Percentiles rank a stretch among this genome's conserved stretches.
Evolutionary conservation across 768 basidiomycete genomes (phyloP).

Genomic region (Trichaptum fuscoviolaceum): DNA sequence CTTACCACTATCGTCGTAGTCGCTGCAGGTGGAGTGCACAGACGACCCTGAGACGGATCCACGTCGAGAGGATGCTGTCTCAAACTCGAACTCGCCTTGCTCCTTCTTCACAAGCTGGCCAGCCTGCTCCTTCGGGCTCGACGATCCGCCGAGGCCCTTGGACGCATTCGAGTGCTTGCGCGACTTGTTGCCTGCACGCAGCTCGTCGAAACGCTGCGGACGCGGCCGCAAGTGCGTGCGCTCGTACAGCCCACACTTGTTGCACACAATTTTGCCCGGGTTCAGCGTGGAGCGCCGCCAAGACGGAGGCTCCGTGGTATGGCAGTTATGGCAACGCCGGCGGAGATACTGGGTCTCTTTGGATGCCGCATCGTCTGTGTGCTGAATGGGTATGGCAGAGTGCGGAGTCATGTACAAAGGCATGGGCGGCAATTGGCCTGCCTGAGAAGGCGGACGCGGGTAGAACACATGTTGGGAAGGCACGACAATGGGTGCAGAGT

Average conservation of each 20-base stretch:
- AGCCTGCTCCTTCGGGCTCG: conserved; percentile 32
- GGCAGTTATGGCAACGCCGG: conserved; percentile 85
- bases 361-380: conserved; percentile 85
- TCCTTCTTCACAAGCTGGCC: conserved; percentile 56
- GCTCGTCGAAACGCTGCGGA: conserved; percentile 82
- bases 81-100: conserved; percentile 38
- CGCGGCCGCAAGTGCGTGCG: conserved; percentile 81
- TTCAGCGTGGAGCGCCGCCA: conserved; percentile 88
- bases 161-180: conserved; percentile 45
- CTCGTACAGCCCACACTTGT: conserved; percentile 90
- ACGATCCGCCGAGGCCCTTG: conserved; percentile 29
- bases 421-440: conserved; percentile 24
- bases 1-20: conserved; percentile 81
- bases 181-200: conserved; percentile 81
- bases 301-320: conserved; percentile 84
- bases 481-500: conserved; percentile 52
- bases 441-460: conserved; percentile 23
- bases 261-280: conserved; percentile 90
- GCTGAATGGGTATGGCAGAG: conserved; percentile 64
- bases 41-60: conserved; percentile 58
- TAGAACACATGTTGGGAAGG: conserved; percentile 48
- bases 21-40: conserved; percentile 56
- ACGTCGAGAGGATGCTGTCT: conserved; percentile 38
- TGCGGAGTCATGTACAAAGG: conserved; percentile 37
- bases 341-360: conserved; percentile 91